A percentile compares a stretch with the other conserved stretches of the same genome.
Conservation (phyloP, 208 protist genomes). For the Wallacemonas sp. region DNA sequence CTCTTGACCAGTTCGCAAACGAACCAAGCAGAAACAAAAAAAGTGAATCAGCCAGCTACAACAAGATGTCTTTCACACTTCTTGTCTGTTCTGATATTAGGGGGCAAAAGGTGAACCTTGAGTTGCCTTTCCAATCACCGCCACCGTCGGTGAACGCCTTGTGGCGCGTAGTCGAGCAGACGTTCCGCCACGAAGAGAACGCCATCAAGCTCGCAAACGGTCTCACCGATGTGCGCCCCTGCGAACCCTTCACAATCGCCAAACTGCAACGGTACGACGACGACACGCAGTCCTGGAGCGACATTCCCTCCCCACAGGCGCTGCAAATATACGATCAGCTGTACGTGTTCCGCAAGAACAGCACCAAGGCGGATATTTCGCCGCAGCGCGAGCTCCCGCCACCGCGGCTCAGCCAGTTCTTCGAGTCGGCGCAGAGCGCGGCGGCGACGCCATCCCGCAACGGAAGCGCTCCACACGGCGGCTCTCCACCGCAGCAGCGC, state of each 20-base stretch:
- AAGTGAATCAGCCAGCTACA: background rate
- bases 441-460: background rate
- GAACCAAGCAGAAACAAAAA: slow-evolving; percentile 14
- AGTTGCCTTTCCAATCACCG: slow-evolving; percentile 60
- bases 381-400: slow-evolving; percentile 68
- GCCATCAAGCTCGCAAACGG: slow-evolving; percentile 43
- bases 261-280: slow-evolving; percentile 74
- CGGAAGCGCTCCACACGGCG: background rate
- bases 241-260: slow-evolving; percentile 75
- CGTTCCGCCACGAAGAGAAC: slow-evolving; percentile 69
- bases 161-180: slow-evolving; percentile 47
- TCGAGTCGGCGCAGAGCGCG: slow-evolving; percentile 21
- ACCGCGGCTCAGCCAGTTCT: slow-evolving; percentile 51
- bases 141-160: slow-evolving; percentile 54
- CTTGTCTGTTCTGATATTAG: slow-evolving; percentile 76
- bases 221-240: slow-evolving; percentile 43
- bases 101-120: slow-evolving; percentile 75
- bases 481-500: background rate
- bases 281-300: slow-evolving; percentile 63
- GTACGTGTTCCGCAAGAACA: slow-evolving; percentile 81
- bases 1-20: no score
- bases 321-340: slow-evolving; percentile 78
- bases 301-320: slow-evolving; percentile 34
- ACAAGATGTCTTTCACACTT: slow-evolving; percentile 50
- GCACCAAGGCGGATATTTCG: slow-evolving; percentile 74